Evolutionary conservation across 2,329 filamentous ascomycete genomes (phyloP), one percentile per base, ranked within the genome.

Genomic region (Alternaria sp.): DNA sequence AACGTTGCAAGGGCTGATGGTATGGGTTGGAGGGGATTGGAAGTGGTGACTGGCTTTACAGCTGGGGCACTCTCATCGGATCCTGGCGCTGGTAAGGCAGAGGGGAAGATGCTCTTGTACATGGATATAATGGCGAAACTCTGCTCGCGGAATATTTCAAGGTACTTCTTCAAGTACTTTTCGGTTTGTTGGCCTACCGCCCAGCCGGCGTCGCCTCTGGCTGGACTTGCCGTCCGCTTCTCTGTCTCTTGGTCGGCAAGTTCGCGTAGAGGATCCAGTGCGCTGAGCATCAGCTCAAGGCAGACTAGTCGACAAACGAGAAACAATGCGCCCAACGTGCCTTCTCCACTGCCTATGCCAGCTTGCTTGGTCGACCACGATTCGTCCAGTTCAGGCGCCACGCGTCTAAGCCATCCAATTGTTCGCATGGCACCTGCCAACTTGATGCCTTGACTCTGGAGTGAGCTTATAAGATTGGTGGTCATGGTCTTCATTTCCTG

Each of bases 131-230:
- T 97, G 44, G 90, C 92, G 78, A 99, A 99, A 75, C 92, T 97
- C 79, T 99, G 95, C 79, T 99, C 95, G 54, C 95, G 91, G 77
- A 98, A 98, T 28, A 99, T 93, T 76, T 99, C 95, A 71, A 99
- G 92, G 79, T 97, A 99, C 49, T 94, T 87, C 79, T 98, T 99
- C 44, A 99, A 82, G 72, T 93, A 99, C 53, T 93, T 87, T 78
- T 98, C 95, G 1, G 94, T 97, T 77, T 98, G 95, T 73, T 97
- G 93, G 0, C 94, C 94, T 1, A 88, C 88, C 3, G 86, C 87
- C 86, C 86, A 91, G 36, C 79, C 72, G 11, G 56, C 85, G 82
- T 84, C 46, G 78, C 74, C 51, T 79, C 65, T 66, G 59, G 75
- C 58, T 54, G 70, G 59, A 10, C 65, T 65, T 11, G 25, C 73